A percentile compares a stretch with the other conserved stretches of the same genome.
Evolutionary conservation across 2,329 filamentous ascomycete species (phyloP).

Genomic region (Neopestalotiopsis sp.): DNA sequence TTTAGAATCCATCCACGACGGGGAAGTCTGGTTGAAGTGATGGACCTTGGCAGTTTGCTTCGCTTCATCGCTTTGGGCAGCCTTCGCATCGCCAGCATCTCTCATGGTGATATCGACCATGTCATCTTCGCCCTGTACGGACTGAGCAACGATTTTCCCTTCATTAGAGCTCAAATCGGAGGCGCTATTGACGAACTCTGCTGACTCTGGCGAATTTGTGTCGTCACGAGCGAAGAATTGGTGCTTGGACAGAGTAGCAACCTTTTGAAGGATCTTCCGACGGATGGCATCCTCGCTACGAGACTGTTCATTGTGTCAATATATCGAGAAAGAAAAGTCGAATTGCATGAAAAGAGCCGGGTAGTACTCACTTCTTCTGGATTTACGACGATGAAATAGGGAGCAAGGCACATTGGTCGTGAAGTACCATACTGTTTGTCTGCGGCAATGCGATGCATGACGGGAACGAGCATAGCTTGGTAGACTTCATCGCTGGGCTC

Average conservation of each 20-base stretch:
- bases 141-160: slow-evolving; percentile 74
- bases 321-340: slow-evolving; percentile 7
- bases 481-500: slow-evolving; percentile 57
- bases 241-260: slow-evolving; percentile 77
- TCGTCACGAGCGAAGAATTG: slow-evolving; percentile 62
- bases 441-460: slow-evolving; percentile 62
- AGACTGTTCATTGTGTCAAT: slow-evolving; percentile 39
- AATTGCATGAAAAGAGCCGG: background rate
- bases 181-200: slow-evolving; percentile 71
- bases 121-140: slow-evolving; percentile 86
- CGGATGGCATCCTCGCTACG: slow-evolving; percentile 71
- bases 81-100: slow-evolving; percentile 47
- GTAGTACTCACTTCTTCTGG: slow-evolving; percentile 66
- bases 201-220: slow-evolving; percentile 53
- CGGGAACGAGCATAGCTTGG: slow-evolving; percentile 72
- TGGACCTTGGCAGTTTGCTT: slow-evolving; percentile 31
- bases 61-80: background rate
- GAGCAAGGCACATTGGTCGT: slow-evolving; percentile 37
- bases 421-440: slow-evolving; percentile 36
- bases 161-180: slow-evolving; percentile 71
- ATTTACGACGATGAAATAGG: slow-evolving; percentile 77
- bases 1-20: slow-evolving; percentile 56
- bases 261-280: slow-evolving; percentile 78
- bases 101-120: slow-evolving; percentile 90
- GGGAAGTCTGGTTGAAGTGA: slow-evolving; percentile 54